Evolutionary conservation across 768 basidiomycete species (phyloP).

Genomic region (Dendrothele bispora): DNA sequence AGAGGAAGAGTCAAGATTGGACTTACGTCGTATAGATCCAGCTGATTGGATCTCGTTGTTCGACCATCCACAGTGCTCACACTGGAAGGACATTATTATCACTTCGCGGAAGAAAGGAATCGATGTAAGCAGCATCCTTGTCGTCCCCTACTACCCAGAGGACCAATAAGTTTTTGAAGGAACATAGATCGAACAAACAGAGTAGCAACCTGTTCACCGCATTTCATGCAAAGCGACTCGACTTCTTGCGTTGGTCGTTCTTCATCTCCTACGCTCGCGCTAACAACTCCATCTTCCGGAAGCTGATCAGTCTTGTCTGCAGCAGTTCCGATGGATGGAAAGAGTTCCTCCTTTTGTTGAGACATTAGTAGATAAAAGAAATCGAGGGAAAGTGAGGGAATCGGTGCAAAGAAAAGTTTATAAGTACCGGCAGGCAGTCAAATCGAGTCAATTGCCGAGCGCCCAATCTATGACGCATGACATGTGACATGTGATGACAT

Average conservation of each 20-base stretch:
- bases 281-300: slow-evolving; percentile 19
- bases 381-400: too few species aligned
- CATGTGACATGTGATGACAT: too few species aligned
- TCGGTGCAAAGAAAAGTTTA: too few species aligned
- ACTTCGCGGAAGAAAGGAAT: slow-evolving; percentile 97
- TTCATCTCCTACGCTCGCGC: slow-evolving; percentile 34
- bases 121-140: slow-evolving; percentile 84
- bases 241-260: slow-evolving; percentile 79
- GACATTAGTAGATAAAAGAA: too few species aligned
- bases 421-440: too few species aligned
- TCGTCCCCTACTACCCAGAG: slow-evolving; percentile 73
- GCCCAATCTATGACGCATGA: too few species aligned
- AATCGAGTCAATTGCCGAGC: too few species aligned
- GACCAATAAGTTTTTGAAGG: too few species aligned
- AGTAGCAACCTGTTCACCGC: slow-evolving; percentile 68
- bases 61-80: slow-evolving; percentile 83
- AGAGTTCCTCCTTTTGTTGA: slow-evolving; percentile 34
- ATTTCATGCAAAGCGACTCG: slow-evolving; percentile 93
- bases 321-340: slow-evolving; percentile 58
- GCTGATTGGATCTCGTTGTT: slow-evolving; percentile 98
- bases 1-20: background rate
- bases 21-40: slow-evolving; percentile 78
- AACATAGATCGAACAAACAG: background rate
- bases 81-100: slow-evolving; percentile 95
- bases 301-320: slow-evolving; percentile 30